These are phyloP conservation scores for Schizophyllum amplum DNA, from an alignment of 1,284 basidiomycete species.

Conservation along the genomic window DNA sequence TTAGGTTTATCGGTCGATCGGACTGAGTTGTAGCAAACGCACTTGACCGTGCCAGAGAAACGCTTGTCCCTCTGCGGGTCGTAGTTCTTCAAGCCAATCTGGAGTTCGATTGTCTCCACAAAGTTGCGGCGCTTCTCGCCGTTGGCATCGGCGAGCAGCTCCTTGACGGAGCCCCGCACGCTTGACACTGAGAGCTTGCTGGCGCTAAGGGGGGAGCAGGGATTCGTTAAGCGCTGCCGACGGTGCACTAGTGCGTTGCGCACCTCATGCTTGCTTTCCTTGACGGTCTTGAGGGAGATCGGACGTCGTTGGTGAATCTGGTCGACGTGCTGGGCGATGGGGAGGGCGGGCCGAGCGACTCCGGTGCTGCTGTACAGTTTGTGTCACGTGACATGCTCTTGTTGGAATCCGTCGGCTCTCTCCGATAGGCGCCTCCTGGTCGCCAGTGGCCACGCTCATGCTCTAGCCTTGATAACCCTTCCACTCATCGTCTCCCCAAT, in stretches of 20 bases:
- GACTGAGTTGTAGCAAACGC: constrained; percentile 21
- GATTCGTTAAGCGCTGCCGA: neutral
- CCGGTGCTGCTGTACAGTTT: neutral
- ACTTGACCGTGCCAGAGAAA: constrained; percentile 98
- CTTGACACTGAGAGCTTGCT: constrained; percentile 94
- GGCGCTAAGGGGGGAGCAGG: constrained; percentile 14
- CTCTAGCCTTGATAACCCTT: neutral
- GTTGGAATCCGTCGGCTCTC: too few relatives aligned
- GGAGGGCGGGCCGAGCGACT: neutral
- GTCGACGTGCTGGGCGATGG: neutral
- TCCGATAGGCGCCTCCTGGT: too few relatives aligned
- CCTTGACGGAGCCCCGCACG: constrained; percentile 95
- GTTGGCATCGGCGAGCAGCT: constrained; percentile 67
- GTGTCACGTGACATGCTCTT: neutral
- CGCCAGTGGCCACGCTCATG: too few relatives aligned
- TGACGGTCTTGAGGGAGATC: neutral
- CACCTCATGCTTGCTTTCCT: neutral
- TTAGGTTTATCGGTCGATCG: neutral
- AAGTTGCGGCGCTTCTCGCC: constrained; percentile 87
- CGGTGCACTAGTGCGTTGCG: neutral
- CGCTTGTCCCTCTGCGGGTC: constrained; percentile 93
- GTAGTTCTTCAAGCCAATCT: constrained; percentile 98
- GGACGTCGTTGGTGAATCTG: neutral
- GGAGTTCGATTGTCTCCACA: constrained; percentile 90
- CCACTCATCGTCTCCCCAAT: neutral